Conservation (phyloP, 768 basidiomycete genomes). For the Hericium erinaceus region DNA sequence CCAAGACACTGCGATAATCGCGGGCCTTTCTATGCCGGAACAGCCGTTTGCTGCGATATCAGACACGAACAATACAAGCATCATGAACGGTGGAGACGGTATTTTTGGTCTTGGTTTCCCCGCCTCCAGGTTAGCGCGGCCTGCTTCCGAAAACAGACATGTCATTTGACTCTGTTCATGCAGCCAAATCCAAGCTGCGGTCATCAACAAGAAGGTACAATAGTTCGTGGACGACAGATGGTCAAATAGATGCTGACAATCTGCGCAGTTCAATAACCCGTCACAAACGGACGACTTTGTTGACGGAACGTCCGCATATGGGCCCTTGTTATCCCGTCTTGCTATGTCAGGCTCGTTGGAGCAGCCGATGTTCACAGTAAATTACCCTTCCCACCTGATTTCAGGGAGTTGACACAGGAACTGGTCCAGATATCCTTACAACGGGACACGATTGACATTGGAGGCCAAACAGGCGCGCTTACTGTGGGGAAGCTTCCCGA, state of each 20-base stretch:
- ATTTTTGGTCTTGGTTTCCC: conserved; percentile 75
- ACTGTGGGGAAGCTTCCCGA: conserved; percentile 58
- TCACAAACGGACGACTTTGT: conserved; percentile 8
- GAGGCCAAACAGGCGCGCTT: conserved; percentile 54
- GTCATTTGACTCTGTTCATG: not conserved
- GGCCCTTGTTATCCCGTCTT: conserved; percentile 27
- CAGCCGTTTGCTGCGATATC: conserved; percentile 63
- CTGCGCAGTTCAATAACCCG: conserved; percentile 5
- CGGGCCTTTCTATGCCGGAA: conserved; percentile 36
- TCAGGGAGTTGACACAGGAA: not conserved
- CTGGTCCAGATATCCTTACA: conserved; percentile 36
- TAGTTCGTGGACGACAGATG: no score
- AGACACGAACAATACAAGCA: conserved; percentile 55
- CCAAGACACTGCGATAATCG: conserved; percentile 44
- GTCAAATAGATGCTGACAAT: not conserved
- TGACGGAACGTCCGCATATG: conserved; percentile 12
- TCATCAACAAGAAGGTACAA: conserved; percentile 4
- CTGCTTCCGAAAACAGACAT: not conserved
- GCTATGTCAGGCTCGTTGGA: conserved; percentile 26
- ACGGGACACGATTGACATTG: conserved; percentile 59
- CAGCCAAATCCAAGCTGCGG: conserved; percentile 5
- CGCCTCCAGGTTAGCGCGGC: conserved; percentile 10
- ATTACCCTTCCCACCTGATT: not conserved
- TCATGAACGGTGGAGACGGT: conserved; percentile 46
- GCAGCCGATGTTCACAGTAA: conserved; percentile 36